Conservation (phyloP, 176 grass and related monocot species). For the Oryza glumipatula region DNA sequence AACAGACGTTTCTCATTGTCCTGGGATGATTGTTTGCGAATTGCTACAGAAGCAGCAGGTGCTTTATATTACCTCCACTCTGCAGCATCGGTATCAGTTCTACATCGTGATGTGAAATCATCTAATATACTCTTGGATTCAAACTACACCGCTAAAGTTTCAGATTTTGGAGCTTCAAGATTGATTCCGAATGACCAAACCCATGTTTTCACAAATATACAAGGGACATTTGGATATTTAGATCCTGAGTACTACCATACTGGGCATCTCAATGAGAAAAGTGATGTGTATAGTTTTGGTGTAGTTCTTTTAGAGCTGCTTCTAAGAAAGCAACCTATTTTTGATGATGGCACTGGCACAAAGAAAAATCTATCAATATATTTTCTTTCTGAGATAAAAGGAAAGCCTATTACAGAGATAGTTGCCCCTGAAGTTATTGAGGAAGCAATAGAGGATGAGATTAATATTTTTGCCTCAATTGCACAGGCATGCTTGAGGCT, state of each 20-base stretch:
- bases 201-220: slow-evolving; percentile 3
- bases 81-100: slow-evolving; percentile 11
- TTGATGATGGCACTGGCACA: background rate
- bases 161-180: slow-evolving; percentile 44
- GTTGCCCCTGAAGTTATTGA: background rate
- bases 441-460: background rate
- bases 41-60: background rate
- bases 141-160: slow-evolving; percentile 28
- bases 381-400: background rate
- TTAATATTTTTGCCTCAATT: background rate
- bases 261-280: slow-evolving; percentile 33
- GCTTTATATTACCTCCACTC: background rate
- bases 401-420: background rate
- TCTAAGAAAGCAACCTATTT: background rate
- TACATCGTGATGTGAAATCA: slow-evolving; percentile 42
- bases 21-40: slow-evolving; percentile 24
- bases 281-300: slow-evolving; percentile 42
- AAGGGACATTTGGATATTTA: too few species aligned
- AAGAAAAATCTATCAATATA: background rate
- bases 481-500: background rate
- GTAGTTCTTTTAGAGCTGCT: slow-evolving; percentile 36
- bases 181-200: slow-evolving; percentile 26
- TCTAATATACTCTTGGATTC: slow-evolving; percentile 9
- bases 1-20: background rate
- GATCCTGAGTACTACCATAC: background rate